Conservation (phyloP, 345 rosid genomes). For the Eucalyptus dawsonii region DNA sequence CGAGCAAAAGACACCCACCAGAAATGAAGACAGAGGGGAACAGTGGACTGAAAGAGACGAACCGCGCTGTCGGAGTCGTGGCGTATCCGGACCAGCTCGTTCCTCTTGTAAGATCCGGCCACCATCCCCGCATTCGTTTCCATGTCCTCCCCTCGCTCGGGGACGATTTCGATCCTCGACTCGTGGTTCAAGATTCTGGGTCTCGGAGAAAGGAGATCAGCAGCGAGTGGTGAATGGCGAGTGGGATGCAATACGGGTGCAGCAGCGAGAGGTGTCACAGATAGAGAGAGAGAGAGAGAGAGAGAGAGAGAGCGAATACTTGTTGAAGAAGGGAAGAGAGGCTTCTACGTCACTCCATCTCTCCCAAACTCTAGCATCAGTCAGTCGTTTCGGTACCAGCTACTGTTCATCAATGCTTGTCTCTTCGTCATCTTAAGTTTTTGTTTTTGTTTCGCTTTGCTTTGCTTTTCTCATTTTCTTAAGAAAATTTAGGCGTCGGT, state of each 20-base stretch:
- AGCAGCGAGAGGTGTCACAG: not conserved
- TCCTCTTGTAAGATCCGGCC: slow-evolving; percentile 94
- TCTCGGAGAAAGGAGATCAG: not conserved
- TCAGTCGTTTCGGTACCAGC: not conserved
- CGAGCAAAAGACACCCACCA: not conserved
- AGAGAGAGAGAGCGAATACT: not conserved
- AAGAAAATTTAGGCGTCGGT: not conserved
- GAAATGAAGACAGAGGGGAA: not conserved
- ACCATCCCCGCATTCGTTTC: slow-evolving; percentile 89
- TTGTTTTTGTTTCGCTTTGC: not conserved
- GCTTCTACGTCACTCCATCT: not conserved
- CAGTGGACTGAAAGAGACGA: not conserved
- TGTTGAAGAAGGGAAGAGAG: not conserved
- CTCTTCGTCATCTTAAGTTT: not conserved
- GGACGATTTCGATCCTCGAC: not conserved
- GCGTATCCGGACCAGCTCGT: slow-evolving; percentile 91
- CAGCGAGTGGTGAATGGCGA: not conserved
- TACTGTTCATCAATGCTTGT: not conserved
- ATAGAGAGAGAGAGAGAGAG: not conserved
- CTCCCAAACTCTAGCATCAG: not conserved
- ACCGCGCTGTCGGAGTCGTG: slow-evolving; percentile 68
- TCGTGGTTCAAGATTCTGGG: not conserved
- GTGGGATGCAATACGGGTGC: not conserved
- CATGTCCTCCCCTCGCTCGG: slow-evolving; percentile 16
- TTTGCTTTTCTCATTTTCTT: too few relatives aligned